Conservation (phyloP, 768 basidiomycete genomes). For the Coprinopsis strossmayeri region DNA sequence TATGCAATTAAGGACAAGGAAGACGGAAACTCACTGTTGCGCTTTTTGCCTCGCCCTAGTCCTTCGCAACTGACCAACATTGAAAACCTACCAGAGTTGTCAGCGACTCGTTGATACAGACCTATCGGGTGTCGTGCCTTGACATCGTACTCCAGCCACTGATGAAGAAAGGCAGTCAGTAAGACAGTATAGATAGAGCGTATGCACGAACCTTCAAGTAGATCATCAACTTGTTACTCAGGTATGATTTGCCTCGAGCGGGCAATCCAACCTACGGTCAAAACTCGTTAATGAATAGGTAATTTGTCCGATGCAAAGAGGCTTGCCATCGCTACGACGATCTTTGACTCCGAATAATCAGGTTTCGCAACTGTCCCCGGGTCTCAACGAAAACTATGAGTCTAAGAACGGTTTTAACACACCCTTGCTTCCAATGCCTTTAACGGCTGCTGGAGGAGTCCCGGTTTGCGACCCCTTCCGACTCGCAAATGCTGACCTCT, state of each 20-base stretch:
- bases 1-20: too few species aligned
- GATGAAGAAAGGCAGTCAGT: not conserved
- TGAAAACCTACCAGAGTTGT: constrained; percentile 68
- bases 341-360: constrained; percentile 98
- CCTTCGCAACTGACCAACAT: constrained; percentile 91
- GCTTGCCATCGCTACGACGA: constrained; percentile 91
- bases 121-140: constrained; percentile 42
- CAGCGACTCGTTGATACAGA: not conserved
- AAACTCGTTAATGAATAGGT: too few species aligned
- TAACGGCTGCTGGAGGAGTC: constrained; percentile 77
- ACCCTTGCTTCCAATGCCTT: constrained; percentile 90
- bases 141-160: constrained; percentile 99
- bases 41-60: constrained; percentile 78
- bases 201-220: constrained; percentile 71
- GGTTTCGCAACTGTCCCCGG: constrained; percentile 75
- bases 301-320: not conserved
- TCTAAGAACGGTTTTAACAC: constrained; percentile 9
- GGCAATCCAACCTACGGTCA: constrained; percentile 82
- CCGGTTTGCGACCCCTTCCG: constrained; percentile 65
- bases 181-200: not conserved
- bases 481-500: constrained; percentile 60
- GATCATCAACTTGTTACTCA: constrained; percentile 95
- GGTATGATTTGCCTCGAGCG: constrained; percentile 97
- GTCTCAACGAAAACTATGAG: constrained; percentile 3
- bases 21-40: constrained; percentile 61